These are phyloP conservation scores for Pseudocercospora fijiensis DNA, from an alignment of 2,329 filamentous ascomycete genomes.

Conservation along the genomic window DNA sequence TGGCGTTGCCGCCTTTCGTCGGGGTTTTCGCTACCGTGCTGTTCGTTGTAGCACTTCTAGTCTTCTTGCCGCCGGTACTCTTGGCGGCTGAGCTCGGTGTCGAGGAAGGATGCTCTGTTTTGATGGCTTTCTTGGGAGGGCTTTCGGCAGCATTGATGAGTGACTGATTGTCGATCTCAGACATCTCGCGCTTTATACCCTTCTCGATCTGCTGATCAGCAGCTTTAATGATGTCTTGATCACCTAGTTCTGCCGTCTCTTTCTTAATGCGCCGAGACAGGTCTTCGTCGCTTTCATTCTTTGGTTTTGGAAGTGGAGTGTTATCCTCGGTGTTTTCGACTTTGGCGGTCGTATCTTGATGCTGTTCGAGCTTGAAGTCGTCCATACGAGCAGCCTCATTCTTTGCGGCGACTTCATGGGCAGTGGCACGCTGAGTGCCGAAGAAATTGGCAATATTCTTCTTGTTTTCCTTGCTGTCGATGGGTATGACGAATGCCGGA, in stretches of 20 bases:
- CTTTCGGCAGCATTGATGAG: constrained; percentile 30
- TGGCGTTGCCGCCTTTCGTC: constrained; percentile 53
- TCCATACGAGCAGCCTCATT: constrained; percentile 36
- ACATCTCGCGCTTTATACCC: constrained; percentile 52
- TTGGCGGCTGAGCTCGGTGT: constrained; percentile 21
- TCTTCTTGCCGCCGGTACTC: constrained; percentile 41
- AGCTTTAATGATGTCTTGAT: constrained; percentile 30
- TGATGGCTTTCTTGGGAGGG: constrained; percentile 43
- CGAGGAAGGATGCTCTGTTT: constrained; percentile 33
- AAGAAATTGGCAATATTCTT: constrained; percentile 95
- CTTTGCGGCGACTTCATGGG: constrained; percentile 38
- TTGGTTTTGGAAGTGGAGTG: constrained; percentile 49
- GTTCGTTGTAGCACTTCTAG: constrained; percentile 59
- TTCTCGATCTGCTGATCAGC: constrained; percentile 32
- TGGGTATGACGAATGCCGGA: constrained; percentile 74
- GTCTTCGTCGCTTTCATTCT: constrained; percentile 27
- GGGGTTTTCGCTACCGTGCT: constrained; percentile 48
- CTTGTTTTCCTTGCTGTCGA: constrained; percentile 85
- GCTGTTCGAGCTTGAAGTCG: constrained; percentile 37
- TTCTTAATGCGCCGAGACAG: constrained; percentile 46
- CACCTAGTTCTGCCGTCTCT: constrained; percentile 42
- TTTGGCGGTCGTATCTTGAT: constrained; percentile 43
- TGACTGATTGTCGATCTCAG: constrained; percentile 38
- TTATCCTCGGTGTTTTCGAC: constrained; percentile 52
- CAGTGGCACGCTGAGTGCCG: constrained; percentile 54